phyloP scores from a whole-genome alignment of 495 filamentous ascomycete genomes.

The Penicillium manginii region DNA sequence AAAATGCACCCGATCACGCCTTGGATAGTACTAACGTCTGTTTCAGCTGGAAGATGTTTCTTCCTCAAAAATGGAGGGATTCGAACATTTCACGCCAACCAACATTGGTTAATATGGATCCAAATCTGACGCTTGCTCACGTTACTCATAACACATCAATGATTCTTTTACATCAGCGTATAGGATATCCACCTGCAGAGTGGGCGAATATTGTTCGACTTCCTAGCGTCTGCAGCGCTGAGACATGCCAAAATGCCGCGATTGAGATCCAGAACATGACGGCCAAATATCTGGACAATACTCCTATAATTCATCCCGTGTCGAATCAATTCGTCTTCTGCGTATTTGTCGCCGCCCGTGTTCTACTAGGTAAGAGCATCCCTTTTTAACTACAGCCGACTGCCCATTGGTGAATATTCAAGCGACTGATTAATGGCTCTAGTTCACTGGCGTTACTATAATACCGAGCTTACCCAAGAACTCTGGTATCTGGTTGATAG shows the following conservation, averaged over 20 bases:
- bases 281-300: conserved; percentile 38
- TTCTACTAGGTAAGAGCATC: conserved; percentile 30
- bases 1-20: not conserved
- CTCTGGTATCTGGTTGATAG: conserved; percentile 32
- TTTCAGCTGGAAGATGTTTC: conserved; percentile 44
- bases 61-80: conserved; percentile 43
- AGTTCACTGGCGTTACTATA: conserved; percentile 20
- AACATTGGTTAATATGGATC: conserved; percentile 41
- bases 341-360: conserved; percentile 41
- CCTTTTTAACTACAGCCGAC: not conserved
- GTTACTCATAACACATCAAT: conserved; percentile 52
- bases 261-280: conserved; percentile 43
- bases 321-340: conserved; percentile 46
- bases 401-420: not conserved
- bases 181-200: conserved; percentile 43
- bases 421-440: not conserved
- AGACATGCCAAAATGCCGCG: conserved; percentile 46
- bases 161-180: conserved; percentile 48
- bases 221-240: conserved; percentile 42
- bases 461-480: conserved; percentile 25
- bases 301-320: conserved; percentile 20
- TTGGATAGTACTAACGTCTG: not conserved
- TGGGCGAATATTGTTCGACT: conserved; percentile 37
- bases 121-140: conserved; percentile 48
- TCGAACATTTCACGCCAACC: conserved; percentile 39